Evolutionary conservation across 331 rosid species (phyloP).

Genomic region (Pyrus hybrid): DNA sequence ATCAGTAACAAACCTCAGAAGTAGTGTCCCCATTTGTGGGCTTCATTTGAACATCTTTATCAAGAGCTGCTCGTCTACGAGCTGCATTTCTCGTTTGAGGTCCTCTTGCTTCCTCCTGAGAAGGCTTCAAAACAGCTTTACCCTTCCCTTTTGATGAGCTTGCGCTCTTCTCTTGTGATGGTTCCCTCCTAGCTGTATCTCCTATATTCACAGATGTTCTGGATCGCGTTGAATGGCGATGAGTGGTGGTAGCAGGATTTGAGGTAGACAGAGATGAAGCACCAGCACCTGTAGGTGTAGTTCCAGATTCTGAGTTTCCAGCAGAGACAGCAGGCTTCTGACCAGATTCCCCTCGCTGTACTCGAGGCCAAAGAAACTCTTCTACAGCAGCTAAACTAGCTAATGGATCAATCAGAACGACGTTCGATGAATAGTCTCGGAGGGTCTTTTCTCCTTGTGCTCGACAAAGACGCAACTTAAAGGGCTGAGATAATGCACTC

Average conservation of each 20-base stretch:
- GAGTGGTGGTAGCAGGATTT: constrained; percentile 54
- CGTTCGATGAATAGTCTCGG: constrained; percentile 85
- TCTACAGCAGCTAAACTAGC: constrained; percentile 98
- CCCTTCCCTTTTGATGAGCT: constrained; percentile 95
- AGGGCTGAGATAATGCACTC: constrained; percentile 85
- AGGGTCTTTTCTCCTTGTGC: constrained; percentile 90
- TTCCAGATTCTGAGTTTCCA: constrained; percentile 82
- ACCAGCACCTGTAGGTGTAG: constrained; percentile 60
- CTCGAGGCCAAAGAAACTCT: constrained; percentile 96
- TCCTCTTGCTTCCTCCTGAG: constrained; percentile 78
- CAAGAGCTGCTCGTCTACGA: constrained; percentile 77
- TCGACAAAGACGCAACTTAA: constrained; percentile 91
- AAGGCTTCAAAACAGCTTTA: constrained; percentile 83
- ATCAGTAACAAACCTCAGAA: constrained; percentile 67
- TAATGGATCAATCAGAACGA: constrained; percentile 87
- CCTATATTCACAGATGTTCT: constrained; percentile 81
- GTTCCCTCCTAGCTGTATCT: constrained; percentile 56
- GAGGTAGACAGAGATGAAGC: constrained; percentile 61
- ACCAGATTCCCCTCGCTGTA: constrained; percentile 80
- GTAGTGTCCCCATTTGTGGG: constrained; percentile 80
- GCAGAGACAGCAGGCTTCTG: constrained; percentile 58
- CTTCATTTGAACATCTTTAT: constrained; percentile 77
- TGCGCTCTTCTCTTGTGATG: constrained; percentile 60
- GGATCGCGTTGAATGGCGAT: constrained; percentile 81
- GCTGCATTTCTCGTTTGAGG: constrained; percentile 93